These are phyloP conservation scores for Pyricularia sp. DNA, from an alignment of 2,329 filamentous ascomycete genomes.

Conservation along the genomic window DNA sequence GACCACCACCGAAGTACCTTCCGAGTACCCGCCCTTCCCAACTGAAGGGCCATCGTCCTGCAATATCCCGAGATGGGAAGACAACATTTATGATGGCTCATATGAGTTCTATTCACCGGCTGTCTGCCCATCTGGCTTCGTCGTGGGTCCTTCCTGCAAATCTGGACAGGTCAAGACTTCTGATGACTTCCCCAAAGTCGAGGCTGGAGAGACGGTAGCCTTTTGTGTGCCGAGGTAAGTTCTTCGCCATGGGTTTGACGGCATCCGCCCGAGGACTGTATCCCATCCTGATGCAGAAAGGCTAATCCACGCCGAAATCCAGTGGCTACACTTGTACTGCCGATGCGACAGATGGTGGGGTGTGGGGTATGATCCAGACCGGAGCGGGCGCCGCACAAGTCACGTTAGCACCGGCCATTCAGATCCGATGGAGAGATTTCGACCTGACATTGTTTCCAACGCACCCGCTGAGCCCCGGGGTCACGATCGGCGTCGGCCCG, in stretches of 20 bases:
- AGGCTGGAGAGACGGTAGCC: constrained; percentile 10
- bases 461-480: constrained; percentile 22
- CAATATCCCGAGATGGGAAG: constrained; percentile 22
- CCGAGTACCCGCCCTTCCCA: constrained; percentile 20
- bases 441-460: constrained; percentile 21
- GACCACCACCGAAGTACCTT: constrained; percentile 23
- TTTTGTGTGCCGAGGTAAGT: constrained; percentile 13
- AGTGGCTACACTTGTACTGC: constrained; percentile 25
- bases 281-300: not conserved
- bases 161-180: constrained; percentile 7
- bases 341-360: constrained; percentile 25
- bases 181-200: constrained; percentile 8
- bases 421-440: constrained; percentile 23
- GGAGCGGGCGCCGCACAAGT: constrained; percentile 8
- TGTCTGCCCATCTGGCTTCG: constrained; percentile 24
- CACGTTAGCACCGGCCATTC: constrained; percentile 23
- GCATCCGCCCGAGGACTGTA: not conserved
- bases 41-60: constrained; percentile 16
- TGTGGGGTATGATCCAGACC: constrained; percentile 20
- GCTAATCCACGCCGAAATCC: not conserved
- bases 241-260: not conserved
- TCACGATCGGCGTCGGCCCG: constrained; percentile 10
- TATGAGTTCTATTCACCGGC: constrained; percentile 23
- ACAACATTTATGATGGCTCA: constrained; percentile 15
- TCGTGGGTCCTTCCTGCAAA: constrained; percentile 17